phyloP scores from a whole-genome alignment of 805 yeast species.

The Nakazawaea siamensis region DNA sequence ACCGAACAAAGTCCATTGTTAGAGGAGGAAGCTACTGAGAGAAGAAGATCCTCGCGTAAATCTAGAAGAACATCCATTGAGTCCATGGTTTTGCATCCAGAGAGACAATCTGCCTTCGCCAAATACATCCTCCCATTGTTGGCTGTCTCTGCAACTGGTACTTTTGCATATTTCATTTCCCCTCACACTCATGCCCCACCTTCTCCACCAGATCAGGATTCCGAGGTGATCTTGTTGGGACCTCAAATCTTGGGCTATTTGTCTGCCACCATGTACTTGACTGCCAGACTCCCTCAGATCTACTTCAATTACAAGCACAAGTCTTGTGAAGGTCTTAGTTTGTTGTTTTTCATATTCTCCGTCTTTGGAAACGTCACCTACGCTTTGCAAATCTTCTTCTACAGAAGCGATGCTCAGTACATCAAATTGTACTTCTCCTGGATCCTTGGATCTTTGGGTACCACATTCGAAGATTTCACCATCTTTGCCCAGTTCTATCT shows the following conservation, averaged over 20 bases:
- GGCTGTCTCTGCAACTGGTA: slow-evolving; percentile 57
- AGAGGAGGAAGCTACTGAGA: slow-evolving; percentile 7
- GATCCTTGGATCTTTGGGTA: slow-evolving; percentile 74
- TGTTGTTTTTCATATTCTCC: slow-evolving; percentile 69
- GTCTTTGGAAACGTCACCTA: slow-evolving; percentile 70
- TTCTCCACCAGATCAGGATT: slow-evolving; percentile 4
- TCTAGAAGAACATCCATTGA: slow-evolving; percentile 40
- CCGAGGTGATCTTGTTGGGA: slow-evolving; percentile 29
- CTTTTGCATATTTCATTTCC: slow-evolving; percentile 48
- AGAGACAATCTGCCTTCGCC: slow-evolving; percentile 35
- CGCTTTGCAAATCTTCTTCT: slow-evolving; percentile 63
- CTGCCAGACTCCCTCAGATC: slow-evolving; percentile 79
- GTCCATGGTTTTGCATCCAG: slow-evolving; percentile 40
- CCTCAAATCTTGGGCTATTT: slow-evolving; percentile 66
- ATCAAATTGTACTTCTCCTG: slow-evolving; percentile 59
- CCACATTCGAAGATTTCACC: slow-evolving; percentile 59
- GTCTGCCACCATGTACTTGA: slow-evolving; percentile 59
- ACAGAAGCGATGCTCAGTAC: slow-evolving; percentile 54
- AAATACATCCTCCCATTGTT: slow-evolving; percentile 50
- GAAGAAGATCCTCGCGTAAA: slow-evolving; percentile 26
- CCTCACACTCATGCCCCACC: slow-evolving; percentile 20
- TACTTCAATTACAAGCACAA: slow-evolving; percentile 68
- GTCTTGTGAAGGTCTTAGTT: slow-evolving; percentile 80
- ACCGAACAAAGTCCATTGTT: slow-evolving; percentile 27
- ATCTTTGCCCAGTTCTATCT: slow-evolving; percentile 63